A percentile compares a stretch with the other conserved stretches of the same genome.
phyloP scores from a whole-genome alignment of 2,329 filamentous ascomycete genomes.

The Paraphoma sp. region DNA sequence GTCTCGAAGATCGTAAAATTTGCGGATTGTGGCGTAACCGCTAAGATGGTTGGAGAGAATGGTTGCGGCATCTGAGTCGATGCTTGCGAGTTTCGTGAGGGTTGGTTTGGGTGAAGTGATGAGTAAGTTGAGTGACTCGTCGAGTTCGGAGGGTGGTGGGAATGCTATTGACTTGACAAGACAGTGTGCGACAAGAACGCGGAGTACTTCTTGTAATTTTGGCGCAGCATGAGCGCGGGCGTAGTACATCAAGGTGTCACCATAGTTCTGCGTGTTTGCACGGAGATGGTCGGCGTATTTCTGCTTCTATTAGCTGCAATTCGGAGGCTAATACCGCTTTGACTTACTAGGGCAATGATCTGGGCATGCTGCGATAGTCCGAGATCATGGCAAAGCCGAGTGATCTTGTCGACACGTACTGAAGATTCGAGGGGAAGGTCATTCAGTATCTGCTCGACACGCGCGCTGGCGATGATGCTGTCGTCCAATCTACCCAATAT shows the following conservation, averaged over 20 bases:
- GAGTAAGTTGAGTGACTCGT: conserved; percentile 72
- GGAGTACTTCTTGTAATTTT: conserved; percentile 85
- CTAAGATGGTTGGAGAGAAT: conserved; percentile 85
- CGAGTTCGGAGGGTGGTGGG: conserved; percentile 74
- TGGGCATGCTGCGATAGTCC: conserved; percentile 81
- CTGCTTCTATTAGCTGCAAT: conserved; percentile 54
- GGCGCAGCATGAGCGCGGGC: conserved; percentile 78
- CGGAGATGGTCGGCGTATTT: conserved; percentile 82
- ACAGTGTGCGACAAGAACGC: conserved; percentile 85
- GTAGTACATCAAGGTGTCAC: conserved; percentile 88
- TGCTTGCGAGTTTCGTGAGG: conserved; percentile 72
- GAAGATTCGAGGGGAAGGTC: conserved; percentile 75
- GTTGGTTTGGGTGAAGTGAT: conserved; percentile 75
- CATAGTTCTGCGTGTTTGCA: conserved; percentile 76
- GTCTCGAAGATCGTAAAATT: conserved; percentile 90
- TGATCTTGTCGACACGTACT: conserved; percentile 79
- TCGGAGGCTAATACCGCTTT: neutral
- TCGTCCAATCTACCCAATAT: conserved; percentile 84
- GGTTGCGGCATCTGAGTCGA: conserved; percentile 81
- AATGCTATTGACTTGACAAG: conserved; percentile 84
- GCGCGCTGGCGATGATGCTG: conserved; percentile 71
- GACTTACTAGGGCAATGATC: conserved; percentile 78
- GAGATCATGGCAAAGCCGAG: conserved; percentile 77
- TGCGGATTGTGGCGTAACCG: conserved; percentile 88
- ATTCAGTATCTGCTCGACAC: conserved; percentile 76